Base-by-base conservation (phyloP, 345 rosid species). In the Eucalyptus dawsonii region DNA sequence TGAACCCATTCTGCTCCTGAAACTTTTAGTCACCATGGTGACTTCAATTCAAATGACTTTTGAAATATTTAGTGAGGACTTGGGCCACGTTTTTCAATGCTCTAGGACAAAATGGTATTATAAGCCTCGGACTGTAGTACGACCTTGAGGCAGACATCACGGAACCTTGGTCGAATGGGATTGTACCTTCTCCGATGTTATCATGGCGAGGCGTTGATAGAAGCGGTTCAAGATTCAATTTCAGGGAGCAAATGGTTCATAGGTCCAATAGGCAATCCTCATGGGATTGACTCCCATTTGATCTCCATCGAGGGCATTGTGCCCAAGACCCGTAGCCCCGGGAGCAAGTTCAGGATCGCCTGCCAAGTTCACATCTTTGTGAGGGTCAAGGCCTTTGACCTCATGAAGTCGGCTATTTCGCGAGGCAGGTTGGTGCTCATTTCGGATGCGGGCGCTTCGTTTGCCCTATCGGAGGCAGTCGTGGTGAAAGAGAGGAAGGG, bases 321-420 rank as follows among this genome's bases (percentile, higher is more conserved):
- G 14, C 96, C 96, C 65, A 94, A 94, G 72, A 90, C 95, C 51
- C 91, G 95, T 65, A 90, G 92, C 87, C 56, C 19, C 6, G 80
- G 92, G 60, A 92, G 91, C 87, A 94, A 88, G 92, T 96, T 72
- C 54, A 92, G 50, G 86, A 93, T 95, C 76, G 94, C 95, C 4
- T 94, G 95, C 88, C 96, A 96, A 91, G 50, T 96, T 90, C 98
- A 94, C 89, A 85, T 97, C 54, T 96, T 96, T 69, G 91, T 95
- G 0, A 92, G 93, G 89, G 25, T 90, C n/a, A 95, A 93, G 87
- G 91, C 69, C 29, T 90, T 92, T 31, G 50, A 86, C 10, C 19
- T 6, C 49, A 94, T 95, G 13, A 93, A 91, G 86, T 58, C 88
- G 6, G 87, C 58, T 69, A 88, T 96, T 92, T 89, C 86, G 9